Evolutionary conservation across 148 eudicot genomes (phyloP), one percentile per base, ranked within the genome.

Genomic region (Chenopodium album): DNA sequence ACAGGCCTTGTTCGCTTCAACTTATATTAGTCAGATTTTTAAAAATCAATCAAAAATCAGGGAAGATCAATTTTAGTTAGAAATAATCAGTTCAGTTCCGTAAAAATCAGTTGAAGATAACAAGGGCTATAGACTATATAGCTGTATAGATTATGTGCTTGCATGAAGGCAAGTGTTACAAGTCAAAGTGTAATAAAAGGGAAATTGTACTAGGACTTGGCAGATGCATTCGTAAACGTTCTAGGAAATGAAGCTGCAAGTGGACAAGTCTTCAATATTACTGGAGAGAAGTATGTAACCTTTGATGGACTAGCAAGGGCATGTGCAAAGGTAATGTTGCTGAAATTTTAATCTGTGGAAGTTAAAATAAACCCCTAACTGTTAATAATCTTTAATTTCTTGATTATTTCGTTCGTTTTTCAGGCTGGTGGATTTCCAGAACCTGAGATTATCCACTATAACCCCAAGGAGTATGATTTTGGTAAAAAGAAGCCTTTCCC

Each of bases 341-440:
- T 46, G n/a, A 52, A 23, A 2, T 11, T 20, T 37, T 9, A 2
- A 71, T 62, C 0, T 31, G 41, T 32, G 37, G 0, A 46, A 14
- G 13, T 14, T 3, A 37, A 34, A 29, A 14, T 26, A 23, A 69
- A 73, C 2, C 9, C 34, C 14, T 41, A 20, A 47, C 41, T 31
- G 11, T 78, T 17, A 2, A 11, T 71, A 0, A 31, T 47, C 22
- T 59, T 12, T 23, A 28, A 10, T 17, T 5, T 73, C 46, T 79
- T 37, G 56, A 19, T 28, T 17, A 23, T 64, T 28, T 71, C 46
- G 32, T 77, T 52, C 71, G 17, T 28, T 70, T 75, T 52, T 71
- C 86, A 96, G 98, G 99, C 98, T 83, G 99, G 86, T 83, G 98
- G 98, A 77, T 94, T 96, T 84, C 99, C 98, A 22, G 99, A 92